Conservation (phyloP, 23 red algal genomes). For the Cyanidium caldarium region DNA sequence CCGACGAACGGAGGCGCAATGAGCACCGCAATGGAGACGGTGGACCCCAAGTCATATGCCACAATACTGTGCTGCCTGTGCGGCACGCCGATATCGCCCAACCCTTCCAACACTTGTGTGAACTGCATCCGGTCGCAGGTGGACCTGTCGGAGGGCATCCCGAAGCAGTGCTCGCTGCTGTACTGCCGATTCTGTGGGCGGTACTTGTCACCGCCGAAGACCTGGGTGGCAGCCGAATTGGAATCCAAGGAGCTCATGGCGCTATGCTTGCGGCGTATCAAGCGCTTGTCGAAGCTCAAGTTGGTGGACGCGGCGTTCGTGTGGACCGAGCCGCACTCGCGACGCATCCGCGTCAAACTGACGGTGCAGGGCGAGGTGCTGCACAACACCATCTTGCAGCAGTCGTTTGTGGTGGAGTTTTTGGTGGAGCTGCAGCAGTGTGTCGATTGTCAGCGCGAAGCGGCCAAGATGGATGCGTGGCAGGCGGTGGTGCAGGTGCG, state of each 20-base stretch:
- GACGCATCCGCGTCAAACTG: constrained; percentile 71
- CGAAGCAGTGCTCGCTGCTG: constrained; percentile 57
- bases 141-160: constrained; percentile 83
- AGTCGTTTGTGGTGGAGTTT: constrained; percentile 89
- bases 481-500: constrained; percentile 94
- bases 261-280: constrained; percentile 58
- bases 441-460: constrained; percentile 75
- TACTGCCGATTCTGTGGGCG: constrained; percentile 80
- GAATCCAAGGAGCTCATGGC: constrained; percentile 86
- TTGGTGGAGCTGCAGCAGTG: constrained; percentile 84
- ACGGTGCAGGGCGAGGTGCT: constrained; percentile 93
- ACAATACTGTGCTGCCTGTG: constrained; percentile 72
- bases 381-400: constrained; percentile 60
- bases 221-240: constrained; percentile 73
- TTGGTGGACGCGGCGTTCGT: constrained; percentile 84
- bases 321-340: constrained; percentile 97
- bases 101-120: constrained; percentile 87
- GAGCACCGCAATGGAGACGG: no score
- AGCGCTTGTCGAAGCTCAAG: constrained; percentile 76
- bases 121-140: constrained; percentile 55
- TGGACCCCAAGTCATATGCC: no score
- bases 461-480: constrained; percentile 96
- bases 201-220: constrained; percentile 63
- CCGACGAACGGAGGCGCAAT: no score
- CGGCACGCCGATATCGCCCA: constrained; percentile 57